These are phyloP conservation scores for Petasospora fabianii DNA, from an alignment of 1,139 yeast species.

Conservation along the genomic window DNA sequence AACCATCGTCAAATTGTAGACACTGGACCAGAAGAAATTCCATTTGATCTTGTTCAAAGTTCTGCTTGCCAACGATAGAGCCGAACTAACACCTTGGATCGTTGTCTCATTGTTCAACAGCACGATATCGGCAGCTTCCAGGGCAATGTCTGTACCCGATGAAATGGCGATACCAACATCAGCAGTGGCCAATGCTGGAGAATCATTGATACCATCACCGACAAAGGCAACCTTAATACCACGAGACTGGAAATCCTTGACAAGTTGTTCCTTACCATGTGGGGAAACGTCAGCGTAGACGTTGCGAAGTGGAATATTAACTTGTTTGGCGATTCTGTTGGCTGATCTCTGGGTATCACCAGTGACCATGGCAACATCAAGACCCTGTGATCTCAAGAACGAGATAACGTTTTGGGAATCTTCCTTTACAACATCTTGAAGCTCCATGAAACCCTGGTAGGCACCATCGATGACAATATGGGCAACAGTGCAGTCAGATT, in stretches of 20 bases:
- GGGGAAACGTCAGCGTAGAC: slow-evolving; percentile 81
- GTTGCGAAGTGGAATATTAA: slow-evolving; percentile 62
- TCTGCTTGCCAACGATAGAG: slow-evolving; percentile 65
- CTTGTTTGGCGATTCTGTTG: slow-evolving; percentile 53
- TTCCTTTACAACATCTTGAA: slow-evolving; percentile 66
- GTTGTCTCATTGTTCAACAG: slow-evolving; percentile 38
- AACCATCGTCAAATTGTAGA: slow-evolving; percentile 83
- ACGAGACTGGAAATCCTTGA: slow-evolving; percentile 50
- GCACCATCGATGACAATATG: slow-evolving; percentile 48
- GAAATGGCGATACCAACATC: slow-evolving; percentile 89
- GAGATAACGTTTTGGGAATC: slow-evolving; percentile 61
- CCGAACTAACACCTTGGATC: slow-evolving; percentile 63
- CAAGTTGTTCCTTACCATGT: slow-evolving; percentile 65
- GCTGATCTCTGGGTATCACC: slow-evolving; percentile 79
- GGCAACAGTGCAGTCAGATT: slow-evolving; percentile 32
- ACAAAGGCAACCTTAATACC: slow-evolving; percentile 66
- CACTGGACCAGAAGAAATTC: slow-evolving; percentile 81
- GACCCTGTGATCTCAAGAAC: slow-evolving; percentile 50
- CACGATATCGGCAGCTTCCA: slow-evolving; percentile 94
- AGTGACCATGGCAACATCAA: slow-evolving; percentile 81
- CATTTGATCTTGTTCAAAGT: slow-evolving; percentile 75
- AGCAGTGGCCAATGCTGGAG: slow-evolving; percentile 89
- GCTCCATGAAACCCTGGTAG: slow-evolving; percentile 61
- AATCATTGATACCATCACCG: slow-evolving; percentile 97
- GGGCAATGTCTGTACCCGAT: slow-evolving; percentile 92